A percentile compares a stretch with the other conserved stretches of the same genome.
Evolutionary conservation across 495 filamentous ascomycete species (phyloP).

Genomic region (Corynascus novoguineensis): DNA sequence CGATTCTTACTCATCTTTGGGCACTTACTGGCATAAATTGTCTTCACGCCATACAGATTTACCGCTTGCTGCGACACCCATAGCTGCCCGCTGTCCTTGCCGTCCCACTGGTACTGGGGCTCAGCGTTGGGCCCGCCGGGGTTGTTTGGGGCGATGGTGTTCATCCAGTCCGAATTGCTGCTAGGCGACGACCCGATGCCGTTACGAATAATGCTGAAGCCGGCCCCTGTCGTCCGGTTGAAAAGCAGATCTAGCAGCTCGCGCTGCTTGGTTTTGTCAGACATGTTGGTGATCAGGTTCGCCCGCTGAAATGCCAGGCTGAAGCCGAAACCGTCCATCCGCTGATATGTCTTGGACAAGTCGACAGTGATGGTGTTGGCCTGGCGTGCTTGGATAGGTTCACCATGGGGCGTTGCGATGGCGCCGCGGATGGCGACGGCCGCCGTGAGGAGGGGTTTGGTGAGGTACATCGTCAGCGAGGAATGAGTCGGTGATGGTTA

Average conservation of each 20-base stretch:
- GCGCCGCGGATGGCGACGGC: conserved; percentile 4
- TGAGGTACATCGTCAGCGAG: conserved; percentile 10
- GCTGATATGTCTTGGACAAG: conserved; percentile 39
- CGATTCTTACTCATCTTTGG: background rate
- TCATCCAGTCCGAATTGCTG: conserved; percentile 42
- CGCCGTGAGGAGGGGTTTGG: conserved; percentile 18
- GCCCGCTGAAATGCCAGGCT: conserved; percentile 52
- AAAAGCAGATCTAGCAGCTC: conserved; percentile 48
- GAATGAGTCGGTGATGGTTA: background rate
- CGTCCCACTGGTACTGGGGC: conserved; percentile 47
- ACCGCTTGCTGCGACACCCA: conserved; percentile 49
- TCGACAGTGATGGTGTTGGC: conserved; percentile 40
- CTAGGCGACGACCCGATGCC: conserved; percentile 49
- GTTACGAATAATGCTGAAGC: conserved; percentile 51
- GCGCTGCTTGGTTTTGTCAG: conserved; percentile 40
- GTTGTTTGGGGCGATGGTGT: conserved; percentile 43
- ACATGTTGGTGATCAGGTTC: conserved; percentile 47
- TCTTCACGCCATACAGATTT: conserved; percentile 40
- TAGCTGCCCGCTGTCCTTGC: conserved; percentile 49
- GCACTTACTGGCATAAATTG: conserved; percentile 47
- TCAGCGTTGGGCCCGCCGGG: conserved; percentile 38
- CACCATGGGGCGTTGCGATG: background rate
- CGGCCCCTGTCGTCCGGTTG: conserved; percentile 46
- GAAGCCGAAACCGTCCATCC: conserved; percentile 49
- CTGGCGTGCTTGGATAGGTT: conserved; percentile 24